Evolutionary conservation across 2,329 filamentous ascomycete species (phyloP).

Genomic region (Calonectria multiphialidica): DNA sequence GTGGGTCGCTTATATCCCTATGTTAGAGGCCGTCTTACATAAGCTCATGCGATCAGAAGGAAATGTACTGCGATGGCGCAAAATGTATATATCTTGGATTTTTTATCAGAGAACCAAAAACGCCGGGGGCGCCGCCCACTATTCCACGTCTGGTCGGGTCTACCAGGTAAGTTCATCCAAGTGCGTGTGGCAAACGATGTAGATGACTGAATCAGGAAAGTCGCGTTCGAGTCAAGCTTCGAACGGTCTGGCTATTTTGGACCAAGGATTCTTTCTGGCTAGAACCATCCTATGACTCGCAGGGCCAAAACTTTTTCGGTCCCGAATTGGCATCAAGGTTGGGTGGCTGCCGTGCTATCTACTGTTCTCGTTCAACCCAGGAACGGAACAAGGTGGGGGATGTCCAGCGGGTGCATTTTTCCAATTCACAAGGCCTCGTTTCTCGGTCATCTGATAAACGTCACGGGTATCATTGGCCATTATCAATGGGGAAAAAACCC

Average conservation of each 20-base stretch:
- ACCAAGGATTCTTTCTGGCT: not conserved
- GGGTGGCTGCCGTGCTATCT: not conserved
- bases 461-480: not conserved
- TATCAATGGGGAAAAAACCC: not conserved
- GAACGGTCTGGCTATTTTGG: not conserved
- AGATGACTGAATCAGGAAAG: not conserved
- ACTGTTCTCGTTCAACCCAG: not conserved
- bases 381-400: not conserved
- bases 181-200: no score
- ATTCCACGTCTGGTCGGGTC: no score
- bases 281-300: not conserved
- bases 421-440: not conserved
- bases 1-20: no score
- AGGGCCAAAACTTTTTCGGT: not conserved
- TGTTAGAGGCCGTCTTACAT: no score
- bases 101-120: no score
- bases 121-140: no score
- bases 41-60: no score
- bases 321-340: not conserved
- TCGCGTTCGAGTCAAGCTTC: not conserved
- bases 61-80: no score
- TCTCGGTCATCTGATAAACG: not conserved
- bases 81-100: no score
- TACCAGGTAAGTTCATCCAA: no score
- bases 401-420: not conserved